These are phyloP conservation scores for Magnolia changhungtana DNA, from an alignment of 164 flowering plant genomes.

Conservation along the genomic window DNA sequence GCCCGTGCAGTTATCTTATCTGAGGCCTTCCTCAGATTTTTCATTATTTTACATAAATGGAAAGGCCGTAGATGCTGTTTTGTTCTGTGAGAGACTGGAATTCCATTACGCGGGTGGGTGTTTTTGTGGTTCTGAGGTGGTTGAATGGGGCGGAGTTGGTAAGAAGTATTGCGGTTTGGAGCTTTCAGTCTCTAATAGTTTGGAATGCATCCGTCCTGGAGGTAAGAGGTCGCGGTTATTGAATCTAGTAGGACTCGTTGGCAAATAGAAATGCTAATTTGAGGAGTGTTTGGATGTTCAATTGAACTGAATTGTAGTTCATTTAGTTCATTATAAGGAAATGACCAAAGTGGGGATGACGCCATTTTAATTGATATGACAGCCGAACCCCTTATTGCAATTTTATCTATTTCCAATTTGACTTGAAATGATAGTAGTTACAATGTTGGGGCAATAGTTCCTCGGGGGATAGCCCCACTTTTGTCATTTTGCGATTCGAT, in stretches of 20 bases:
- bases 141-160: slow-evolving; percentile 17
- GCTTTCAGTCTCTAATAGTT: slow-evolving; percentile 8
- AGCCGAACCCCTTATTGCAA: too few species aligned
- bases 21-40: slow-evolving; percentile 22
- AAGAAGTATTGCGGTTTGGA: slow-evolving; percentile 27
- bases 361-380: too few species aligned
- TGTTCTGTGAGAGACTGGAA: slow-evolving; percentile 43
- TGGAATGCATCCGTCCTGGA: slow-evolving; percentile 1
- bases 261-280: too few species aligned
- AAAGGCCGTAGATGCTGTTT: slow-evolving; percentile 29
- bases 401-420: too few species aligned
- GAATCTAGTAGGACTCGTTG: neutral
- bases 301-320: too few species aligned
- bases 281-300: too few species aligned
- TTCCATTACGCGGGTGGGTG: slow-evolving; percentile 26
- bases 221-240: neutral
- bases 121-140: slow-evolving; percentile 14
- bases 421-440: too few species aligned
- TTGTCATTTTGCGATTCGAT: too few species aligned
- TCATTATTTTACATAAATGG: slow-evolving; percentile 46
- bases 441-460: too few species aligned
- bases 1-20: slow-evolving; percentile 25
- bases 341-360: too few species aligned
- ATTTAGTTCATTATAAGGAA: too few species aligned
- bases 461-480: too few species aligned